Evolutionary conservation across 208 protist genomes (phyloP).

Genomic region (Herpetomonas muscarum): DNA sequence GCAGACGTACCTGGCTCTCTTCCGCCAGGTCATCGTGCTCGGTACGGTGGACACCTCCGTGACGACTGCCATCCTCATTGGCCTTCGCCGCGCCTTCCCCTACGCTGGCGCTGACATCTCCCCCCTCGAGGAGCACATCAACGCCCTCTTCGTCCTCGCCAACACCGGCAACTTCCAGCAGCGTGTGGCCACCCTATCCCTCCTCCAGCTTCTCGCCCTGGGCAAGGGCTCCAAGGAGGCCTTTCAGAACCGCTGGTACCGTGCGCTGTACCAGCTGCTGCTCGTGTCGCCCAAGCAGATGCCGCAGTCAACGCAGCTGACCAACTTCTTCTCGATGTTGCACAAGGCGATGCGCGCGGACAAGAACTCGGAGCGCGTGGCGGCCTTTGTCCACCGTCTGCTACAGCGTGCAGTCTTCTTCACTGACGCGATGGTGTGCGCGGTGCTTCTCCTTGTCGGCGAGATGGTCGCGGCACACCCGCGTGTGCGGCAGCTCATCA

Average conservation of each 20-base stretch:
- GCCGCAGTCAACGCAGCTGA: constrained; percentile 84
- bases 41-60: constrained; percentile 75
- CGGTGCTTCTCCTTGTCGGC: constrained; percentile 84
- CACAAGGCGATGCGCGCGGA: constrained; percentile 87
- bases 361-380: constrained; percentile 75
- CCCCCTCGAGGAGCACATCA: constrained; percentile 77
- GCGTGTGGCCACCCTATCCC: constrained; percentile 80
- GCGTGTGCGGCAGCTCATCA: constrained; percentile 44
- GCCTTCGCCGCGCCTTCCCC: constrained; percentile 88
- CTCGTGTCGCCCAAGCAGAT: constrained; percentile 87
- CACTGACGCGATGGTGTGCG: constrained; percentile 82
- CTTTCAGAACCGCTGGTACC: constrained; percentile 87
- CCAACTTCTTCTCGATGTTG: constrained; percentile 85
- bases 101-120: constrained; percentile 83
- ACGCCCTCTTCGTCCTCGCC: constrained; percentile 87
- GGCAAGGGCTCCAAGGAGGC: constrained; percentile 54
- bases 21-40: constrained; percentile 70
- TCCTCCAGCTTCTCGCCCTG: constrained; percentile 83
- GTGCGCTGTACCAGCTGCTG: constrained; percentile 85
- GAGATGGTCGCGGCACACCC: constrained; percentile 72
- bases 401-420: constrained; percentile 86
- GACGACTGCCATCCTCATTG: constrained; percentile 87
- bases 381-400: constrained; percentile 88
- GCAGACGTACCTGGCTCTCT: constrained; percentile 86
- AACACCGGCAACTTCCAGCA: constrained; percentile 87